Conservation (phyloP, 2,329 filamentous ascomycete genomes). For the Ophiocordyceps camponoti-leonardi region DNA sequence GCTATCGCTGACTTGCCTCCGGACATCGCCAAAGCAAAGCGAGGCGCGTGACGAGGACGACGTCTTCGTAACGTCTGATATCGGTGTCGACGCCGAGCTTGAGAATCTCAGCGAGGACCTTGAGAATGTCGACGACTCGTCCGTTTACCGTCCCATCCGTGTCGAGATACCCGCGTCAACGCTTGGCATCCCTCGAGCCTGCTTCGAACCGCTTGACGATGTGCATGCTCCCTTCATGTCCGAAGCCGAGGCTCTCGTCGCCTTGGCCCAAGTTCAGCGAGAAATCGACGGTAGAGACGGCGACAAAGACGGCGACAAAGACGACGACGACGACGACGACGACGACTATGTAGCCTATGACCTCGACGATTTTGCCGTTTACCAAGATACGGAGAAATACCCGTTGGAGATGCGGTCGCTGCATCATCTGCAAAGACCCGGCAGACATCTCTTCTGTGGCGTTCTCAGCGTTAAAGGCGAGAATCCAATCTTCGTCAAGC, state of each 20-base stretch:
- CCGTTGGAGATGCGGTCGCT: slow-evolving; percentile 35
- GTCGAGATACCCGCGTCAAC: slow-evolving; percentile 12
- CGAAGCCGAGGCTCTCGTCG: slow-evolving; percentile 6
- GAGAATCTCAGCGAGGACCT: neutral
- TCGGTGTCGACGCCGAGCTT: neutral
- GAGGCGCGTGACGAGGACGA: neutral
- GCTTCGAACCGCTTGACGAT: slow-evolving; percentile 14
- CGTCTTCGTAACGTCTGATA: neutral
- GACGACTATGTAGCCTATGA: slow-evolving; percentile 27
- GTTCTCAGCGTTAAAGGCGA: slow-evolving; percentile 30
- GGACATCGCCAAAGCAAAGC: neutral
- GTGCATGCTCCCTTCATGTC: slow-evolving; percentile 6
- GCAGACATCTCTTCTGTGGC: slow-evolving; percentile 41
- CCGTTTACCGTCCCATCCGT: neutral
- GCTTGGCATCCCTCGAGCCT: slow-evolving; percentile 11
- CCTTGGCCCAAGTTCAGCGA: slow-evolving; percentile 2
- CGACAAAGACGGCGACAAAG: slow-evolving; percentile 1
- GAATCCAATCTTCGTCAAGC: slow-evolving; percentile 30
- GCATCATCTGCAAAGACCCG: slow-evolving; percentile 28
- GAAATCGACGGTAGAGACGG: neutral
- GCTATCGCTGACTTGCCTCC: neutral
- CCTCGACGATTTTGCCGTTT: slow-evolving; percentile 41
- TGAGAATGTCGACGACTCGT: neutral
- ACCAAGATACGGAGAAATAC: slow-evolving; percentile 20
- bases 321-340: slow-evolving; percentile 1